A percentile compares a stretch with the other conserved stretches of the same genome.
Evolutionary conservation across 2,329 filamentous ascomycete species (phyloP).

Genomic region (Pezizomycotina sp.): DNA sequence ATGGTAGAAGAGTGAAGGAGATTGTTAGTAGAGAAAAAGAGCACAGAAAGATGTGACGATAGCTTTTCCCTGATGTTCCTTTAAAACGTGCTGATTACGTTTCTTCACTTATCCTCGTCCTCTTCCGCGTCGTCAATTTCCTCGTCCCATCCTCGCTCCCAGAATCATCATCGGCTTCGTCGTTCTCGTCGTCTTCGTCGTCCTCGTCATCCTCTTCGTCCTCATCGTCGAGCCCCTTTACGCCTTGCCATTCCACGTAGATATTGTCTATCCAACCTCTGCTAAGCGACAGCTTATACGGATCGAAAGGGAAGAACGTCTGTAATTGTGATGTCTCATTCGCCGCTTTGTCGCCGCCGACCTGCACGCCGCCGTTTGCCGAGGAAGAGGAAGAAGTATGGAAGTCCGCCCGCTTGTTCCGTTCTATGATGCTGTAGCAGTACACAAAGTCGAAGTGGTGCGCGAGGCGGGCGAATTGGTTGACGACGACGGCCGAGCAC

Average conservation of each 20-base stretch:
- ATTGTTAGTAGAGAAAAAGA: no score
- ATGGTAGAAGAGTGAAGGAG: no score
- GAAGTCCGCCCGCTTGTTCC: slow-evolving; percentile 70
- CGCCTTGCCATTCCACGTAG: slow-evolving; percentile 64
- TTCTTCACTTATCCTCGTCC: no score
- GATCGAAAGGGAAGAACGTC: slow-evolving; percentile 93
- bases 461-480: slow-evolving; percentile 77
- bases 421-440: slow-evolving; percentile 71
- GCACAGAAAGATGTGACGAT: no score
- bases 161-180: slow-evolving; percentile 33
- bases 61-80: no score
- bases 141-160: no score
- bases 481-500: slow-evolving; percentile 62
- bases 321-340: slow-evolving; percentile 76
- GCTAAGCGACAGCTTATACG: slow-evolving; percentile 76
- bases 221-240: slow-evolving; percentile 50
- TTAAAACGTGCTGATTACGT: no score
- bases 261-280: slow-evolving; percentile 74
- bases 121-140: no score
- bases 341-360: slow-evolving; percentile 35
- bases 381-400: slow-evolving; percentile 40
- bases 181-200: slow-evolving; percentile 37
- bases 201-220: slow-evolving; percentile 41
- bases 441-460: slow-evolving; percentile 78
- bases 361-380: slow-evolving; percentile 40